Evolutionary conservation across 805 yeast genomes (phyloP), one percentile per base, ranked within the genome.

Genomic region (Spathaspora passalidarum): DNA sequence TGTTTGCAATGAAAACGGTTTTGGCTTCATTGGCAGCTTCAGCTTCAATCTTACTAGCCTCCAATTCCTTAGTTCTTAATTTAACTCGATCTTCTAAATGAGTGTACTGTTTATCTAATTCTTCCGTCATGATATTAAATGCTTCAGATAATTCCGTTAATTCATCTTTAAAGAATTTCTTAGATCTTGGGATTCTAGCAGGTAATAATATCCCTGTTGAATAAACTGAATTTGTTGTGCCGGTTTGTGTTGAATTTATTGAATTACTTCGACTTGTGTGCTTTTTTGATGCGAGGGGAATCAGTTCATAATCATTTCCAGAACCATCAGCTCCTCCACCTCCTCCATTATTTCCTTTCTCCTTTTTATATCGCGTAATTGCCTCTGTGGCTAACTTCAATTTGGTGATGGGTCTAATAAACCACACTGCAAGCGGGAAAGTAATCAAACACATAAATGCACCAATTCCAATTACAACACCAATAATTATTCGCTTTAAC

Each of bases 1-100:
- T 61, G 48, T 63, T 62, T 20, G 67, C 66, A 46, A 62, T 62
- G 46, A 61, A 62, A 8, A 62, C 65, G 0, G 98, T 91, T 60
- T 94, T 94, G 2, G 98, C 96, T 55, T 94, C 97, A 63, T 92
- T 92, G 1, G 99, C 99, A 22, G 86, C 81, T 66, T 92, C 97
- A 0, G 97, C 97, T 60, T 85, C 87, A 23, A 86, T 78, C 56
- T 88, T 87, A 8, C 96, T 94, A 1, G 84, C 84, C 62, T 91
- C 97, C 38, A 92, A 73, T 62, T 92, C 96, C 56, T 80, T 82
- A 0, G 98, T 92, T 59, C 98, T 77, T 32, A 84, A 83, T 43
- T 81, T 75, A 14, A 92, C 98, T 50, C 97, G 78, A 53, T 88
- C 96, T 65, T 94, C 98, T 44, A 92, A 63, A 56, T 85, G 84